phyloP scores from a whole-genome alignment of 345 rosid genomes.

The Hypericum androsaemum region DNA sequence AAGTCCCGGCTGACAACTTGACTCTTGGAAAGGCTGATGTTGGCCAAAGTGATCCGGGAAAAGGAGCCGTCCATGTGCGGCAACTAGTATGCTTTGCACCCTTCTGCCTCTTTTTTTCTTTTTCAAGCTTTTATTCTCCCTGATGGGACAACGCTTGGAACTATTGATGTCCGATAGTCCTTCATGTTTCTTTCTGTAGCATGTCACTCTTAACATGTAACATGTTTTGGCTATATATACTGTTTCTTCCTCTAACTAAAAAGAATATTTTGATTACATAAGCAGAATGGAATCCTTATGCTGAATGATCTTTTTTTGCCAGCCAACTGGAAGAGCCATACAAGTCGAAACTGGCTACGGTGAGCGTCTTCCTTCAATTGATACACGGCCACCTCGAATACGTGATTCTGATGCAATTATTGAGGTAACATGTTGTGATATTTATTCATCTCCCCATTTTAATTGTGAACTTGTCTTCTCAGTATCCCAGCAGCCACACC shows the following conservation, averaged over 20 bases:
- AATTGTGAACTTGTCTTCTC: too few relatives aligned
- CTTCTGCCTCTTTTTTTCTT: constrained; percentile 7
- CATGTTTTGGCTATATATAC: too few relatives aligned
- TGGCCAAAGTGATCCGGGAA: constrained; percentile 45
- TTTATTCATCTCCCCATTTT: constrained; percentile 7
- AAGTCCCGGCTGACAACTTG: constrained; percentile 42
- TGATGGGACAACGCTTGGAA: not conserved
- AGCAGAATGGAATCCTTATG: too few relatives aligned
- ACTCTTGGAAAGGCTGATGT: constrained; percentile 48
- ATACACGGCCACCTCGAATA: constrained; percentile 72
- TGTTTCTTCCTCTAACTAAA: too few relatives aligned
- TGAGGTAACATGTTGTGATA: constrained; percentile 41
- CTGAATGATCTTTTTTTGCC: constrained; percentile 11
- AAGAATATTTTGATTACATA: too few relatives aligned
- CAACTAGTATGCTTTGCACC: constrained; percentile 56
- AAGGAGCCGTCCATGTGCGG: constrained; percentile 59
- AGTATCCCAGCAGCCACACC: too few relatives aligned
- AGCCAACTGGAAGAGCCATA: constrained; percentile 98
- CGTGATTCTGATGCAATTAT: constrained; percentile 95
- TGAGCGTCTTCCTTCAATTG: constrained; percentile 84
- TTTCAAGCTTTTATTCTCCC: not conserved
- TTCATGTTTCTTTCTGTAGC: too few relatives aligned
- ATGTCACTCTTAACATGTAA: too few relatives aligned
- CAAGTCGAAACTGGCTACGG: constrained; percentile 89
- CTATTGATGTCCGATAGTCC: too few relatives aligned